phyloP scores from a whole-genome alignment of 345 rosid species.

The Brassica cretica region DNA sequence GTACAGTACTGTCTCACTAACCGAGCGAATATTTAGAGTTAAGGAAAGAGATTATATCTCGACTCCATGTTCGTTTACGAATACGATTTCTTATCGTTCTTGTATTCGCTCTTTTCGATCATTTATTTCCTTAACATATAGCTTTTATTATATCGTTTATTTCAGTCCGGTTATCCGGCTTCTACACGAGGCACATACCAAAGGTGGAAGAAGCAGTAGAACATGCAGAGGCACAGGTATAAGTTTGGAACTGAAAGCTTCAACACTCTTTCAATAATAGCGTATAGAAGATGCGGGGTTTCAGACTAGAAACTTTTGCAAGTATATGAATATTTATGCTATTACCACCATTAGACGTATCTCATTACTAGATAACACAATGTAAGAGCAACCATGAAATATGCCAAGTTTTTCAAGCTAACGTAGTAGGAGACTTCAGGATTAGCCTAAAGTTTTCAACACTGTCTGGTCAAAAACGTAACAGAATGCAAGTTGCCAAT shows the following conservation, averaged over 20 bases:
- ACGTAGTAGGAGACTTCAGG: constrained; percentile 48
- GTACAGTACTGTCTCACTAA: no score
- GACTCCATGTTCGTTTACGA: no score
- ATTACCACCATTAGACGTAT: background rate
- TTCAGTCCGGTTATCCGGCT: no score
- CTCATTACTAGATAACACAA: constrained; percentile 87
- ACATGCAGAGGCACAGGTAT: no score
- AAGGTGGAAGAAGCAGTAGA: no score
- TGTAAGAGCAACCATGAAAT: constrained; percentile 97
- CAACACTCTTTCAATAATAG: constrained; percentile 79
- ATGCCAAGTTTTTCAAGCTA: constrained; percentile 72
- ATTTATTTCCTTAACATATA: no score
- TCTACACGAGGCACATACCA: no score
- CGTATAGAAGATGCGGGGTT: constrained; percentile 56
- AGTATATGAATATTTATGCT: constrained; percentile 6
- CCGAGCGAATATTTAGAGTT: no score
- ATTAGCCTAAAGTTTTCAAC: constrained; percentile 48
- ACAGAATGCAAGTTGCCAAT: background rate
- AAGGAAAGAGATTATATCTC: no score
- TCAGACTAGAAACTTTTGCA: background rate
- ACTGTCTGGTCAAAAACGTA: constrained; percentile 5
- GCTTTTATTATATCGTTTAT: no score
- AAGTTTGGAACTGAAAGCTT: constrained; percentile 87
- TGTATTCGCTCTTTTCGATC: no score
- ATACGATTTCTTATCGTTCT: no score